Conservation (phyloP, 2,329 filamentous ascomycete species). For the Shiraia sp. region DNA sequence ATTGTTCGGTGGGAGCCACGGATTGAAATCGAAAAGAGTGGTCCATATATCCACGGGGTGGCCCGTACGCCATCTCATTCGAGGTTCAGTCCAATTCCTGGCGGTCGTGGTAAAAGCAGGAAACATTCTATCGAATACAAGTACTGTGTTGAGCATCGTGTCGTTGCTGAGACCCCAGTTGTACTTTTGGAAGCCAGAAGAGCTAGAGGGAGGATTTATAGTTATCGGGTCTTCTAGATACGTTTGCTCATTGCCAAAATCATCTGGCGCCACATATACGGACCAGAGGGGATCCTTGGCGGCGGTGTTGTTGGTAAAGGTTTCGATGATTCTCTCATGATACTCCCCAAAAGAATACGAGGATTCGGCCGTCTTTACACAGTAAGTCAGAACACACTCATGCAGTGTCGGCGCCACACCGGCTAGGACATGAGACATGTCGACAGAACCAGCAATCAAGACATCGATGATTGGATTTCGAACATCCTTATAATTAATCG, state of each 20-base stretch:
- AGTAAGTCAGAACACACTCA: slow-evolving; percentile 30
- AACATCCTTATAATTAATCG: slow-evolving; percentile 22
- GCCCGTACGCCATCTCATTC: slow-evolving; percentile 5
- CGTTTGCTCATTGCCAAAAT: too few species aligned
- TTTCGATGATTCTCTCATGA: too few species aligned
- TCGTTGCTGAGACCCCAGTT: slow-evolving; percentile 12
- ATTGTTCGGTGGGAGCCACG: slow-evolving; percentile 26
- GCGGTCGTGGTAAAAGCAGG: slow-evolving; percentile 10
- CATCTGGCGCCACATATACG: too few species aligned
- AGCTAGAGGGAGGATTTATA: too few species aligned
- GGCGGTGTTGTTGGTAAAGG: too few species aligned
- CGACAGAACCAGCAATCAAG: slow-evolving; percentile 10
- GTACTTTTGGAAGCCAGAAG: too few species aligned
- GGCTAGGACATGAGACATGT: slow-evolving; percentile 14
- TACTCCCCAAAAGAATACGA: too few species aligned
- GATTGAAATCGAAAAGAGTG: slow-evolving; percentile 11
- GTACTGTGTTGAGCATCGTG: neutral
- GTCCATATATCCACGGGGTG: neutral
- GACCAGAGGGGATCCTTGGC: too few species aligned
- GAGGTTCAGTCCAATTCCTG: neutral
- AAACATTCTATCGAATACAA: slow-evolving; percentile 10
- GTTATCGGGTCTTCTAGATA: too few species aligned
- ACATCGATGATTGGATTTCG: slow-evolving; percentile 14
- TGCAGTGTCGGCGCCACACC: slow-evolving; percentile 14
- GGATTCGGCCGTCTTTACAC: slow-evolving; percentile 25